Conservation (phyloP, 1,139 yeast genomes). For the Kluyveromyces sp. region DNA sequence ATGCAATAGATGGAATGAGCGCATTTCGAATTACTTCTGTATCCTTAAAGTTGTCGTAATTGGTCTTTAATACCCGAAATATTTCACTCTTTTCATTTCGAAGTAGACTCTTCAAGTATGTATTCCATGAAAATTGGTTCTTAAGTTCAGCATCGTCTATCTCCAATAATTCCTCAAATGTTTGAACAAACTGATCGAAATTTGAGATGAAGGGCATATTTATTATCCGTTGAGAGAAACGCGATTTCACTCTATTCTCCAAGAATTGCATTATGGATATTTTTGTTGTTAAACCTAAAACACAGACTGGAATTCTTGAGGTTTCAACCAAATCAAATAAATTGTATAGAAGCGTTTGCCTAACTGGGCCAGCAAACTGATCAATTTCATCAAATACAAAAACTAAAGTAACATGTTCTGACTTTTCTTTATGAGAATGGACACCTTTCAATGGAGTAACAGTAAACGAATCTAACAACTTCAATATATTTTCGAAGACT, state of each 20-base stretch:
- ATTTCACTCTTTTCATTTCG: slow-evolving; percentile 27
- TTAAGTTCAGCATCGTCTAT: slow-evolving; percentile 21
- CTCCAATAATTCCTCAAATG: slow-evolving; percentile 30
- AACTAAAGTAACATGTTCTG: slow-evolving; percentile 48
- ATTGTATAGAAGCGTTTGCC: slow-evolving; percentile 81
- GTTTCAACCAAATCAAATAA: slow-evolving; percentile 78
- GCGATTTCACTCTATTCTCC: slow-evolving; percentile 84
- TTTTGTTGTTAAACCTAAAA: slow-evolving; percentile 72
- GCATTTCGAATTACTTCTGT: slow-evolving; percentile 48
- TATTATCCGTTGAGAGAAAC: slow-evolving; percentile 77
- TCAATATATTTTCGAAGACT: slow-evolving; percentile 44
- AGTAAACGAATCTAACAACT: slow-evolving; percentile 35
- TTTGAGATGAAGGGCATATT: slow-evolving; percentile 45
- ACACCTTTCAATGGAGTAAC: slow-evolving; percentile 14
- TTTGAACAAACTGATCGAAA: slow-evolving; percentile 37
- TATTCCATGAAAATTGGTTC: slow-evolving; percentile 43
- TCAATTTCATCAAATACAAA: slow-evolving; percentile 85
- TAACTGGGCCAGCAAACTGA: slow-evolving; percentile 57
- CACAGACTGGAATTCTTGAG: slow-evolving; percentile 67
- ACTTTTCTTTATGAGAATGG: slow-evolving; percentile 14
- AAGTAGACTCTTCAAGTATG: slow-evolving; percentile 32
- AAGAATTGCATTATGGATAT: slow-evolving; percentile 69
- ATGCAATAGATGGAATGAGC: slow-evolving; percentile 37
- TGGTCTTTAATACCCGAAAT: slow-evolving; percentile 35
- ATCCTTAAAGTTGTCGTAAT: slow-evolving; percentile 55